These are phyloP conservation scores for Aspergillus vadensis DNA, from an alignment of 2,329 filamentous ascomycete species.

Conservation along the genomic window DNA sequence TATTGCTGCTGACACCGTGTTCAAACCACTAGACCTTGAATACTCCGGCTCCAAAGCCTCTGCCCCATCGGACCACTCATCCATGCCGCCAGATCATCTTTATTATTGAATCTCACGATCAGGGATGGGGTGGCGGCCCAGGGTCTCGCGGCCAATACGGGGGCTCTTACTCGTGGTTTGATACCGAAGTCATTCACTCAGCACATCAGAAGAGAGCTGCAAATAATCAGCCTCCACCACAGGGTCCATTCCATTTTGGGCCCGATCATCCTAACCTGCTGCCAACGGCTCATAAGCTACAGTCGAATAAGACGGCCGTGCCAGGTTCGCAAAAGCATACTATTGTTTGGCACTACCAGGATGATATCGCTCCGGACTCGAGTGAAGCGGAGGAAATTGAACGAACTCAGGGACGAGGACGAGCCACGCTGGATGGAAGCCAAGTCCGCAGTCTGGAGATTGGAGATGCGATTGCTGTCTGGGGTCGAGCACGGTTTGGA, in stretches of 20 bases:
- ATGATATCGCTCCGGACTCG: constrained; percentile 34
- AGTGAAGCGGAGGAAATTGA: constrained; percentile 36
- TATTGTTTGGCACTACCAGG: constrained; percentile 41
- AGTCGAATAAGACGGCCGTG: constrained; percentile 32
- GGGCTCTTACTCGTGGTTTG: constrained; percentile 44
- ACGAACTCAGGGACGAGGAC: constrained; percentile 34
- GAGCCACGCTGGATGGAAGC: constrained; percentile 38
- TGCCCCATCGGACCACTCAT: constrained; percentile 38
- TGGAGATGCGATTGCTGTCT: constrained; percentile 42
- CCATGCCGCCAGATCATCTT: constrained; percentile 46
- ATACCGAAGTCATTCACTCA: constrained; percentile 34
- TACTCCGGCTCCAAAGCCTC: constrained; percentile 21
- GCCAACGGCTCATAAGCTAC: constrained; percentile 33
- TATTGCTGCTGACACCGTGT: background rate
- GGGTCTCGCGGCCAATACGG: constrained; percentile 28
- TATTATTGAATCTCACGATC: constrained; percentile 38
- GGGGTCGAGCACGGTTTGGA: constrained; percentile 40
- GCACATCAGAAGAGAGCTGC: constrained; percentile 25
- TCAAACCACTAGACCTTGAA: constrained; percentile 16
- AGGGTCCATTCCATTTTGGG: constrained; percentile 21
- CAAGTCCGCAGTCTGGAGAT: constrained; percentile 37
- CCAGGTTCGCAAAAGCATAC: constrained; percentile 24
- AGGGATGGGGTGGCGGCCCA: constrained; percentile 33
- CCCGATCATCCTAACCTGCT: constrained; percentile 31
- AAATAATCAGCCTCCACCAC: constrained; percentile 20